phyloP scores from a whole-genome alignment of 805 yeast genomes.

The Peterozyma toletana region DNA sequence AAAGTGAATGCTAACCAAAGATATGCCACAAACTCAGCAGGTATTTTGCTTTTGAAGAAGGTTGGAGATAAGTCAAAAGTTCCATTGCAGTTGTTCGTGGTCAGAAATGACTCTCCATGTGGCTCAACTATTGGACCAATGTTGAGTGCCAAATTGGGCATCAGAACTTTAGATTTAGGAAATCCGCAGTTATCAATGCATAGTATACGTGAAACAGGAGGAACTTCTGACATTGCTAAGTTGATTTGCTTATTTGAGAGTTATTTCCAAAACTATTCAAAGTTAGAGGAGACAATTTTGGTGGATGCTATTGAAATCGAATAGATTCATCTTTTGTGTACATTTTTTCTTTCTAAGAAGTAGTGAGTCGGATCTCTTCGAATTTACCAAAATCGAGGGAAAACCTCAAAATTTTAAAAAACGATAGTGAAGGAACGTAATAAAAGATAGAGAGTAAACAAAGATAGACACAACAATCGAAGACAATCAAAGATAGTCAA shows the following conservation, averaged over 20 bases:
- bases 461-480: too few species aligned
- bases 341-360: too few species aligned
- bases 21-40: conserved; percentile 90
- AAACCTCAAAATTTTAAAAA: too few species aligned
- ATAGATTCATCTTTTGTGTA: too few species aligned
- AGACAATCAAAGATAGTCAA: too few species aligned
- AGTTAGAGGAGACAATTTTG: conserved; percentile 33
- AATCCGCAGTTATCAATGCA: conserved; percentile 94
- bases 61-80: conserved; percentile 60
- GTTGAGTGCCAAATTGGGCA: conserved; percentile 78
- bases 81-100: conserved; percentile 93
- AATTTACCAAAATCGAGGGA: too few species aligned
- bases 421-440: too few species aligned
- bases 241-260: conserved; percentile 55
- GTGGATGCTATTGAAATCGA: conserved; percentile 20
- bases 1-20: conserved; percentile 94
- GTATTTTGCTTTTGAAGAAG: conserved; percentile 69
- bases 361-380: too few species aligned
- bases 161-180: conserved; percentile 84
- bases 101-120: conserved; percentile 86
- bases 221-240: conserved; percentile 61
- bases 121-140: conserved; percentile 97
- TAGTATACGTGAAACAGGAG: conserved; percentile 87
- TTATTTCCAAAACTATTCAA: conserved; percentile 43
- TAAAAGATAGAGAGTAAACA: too few species aligned